phyloP scores from a whole-genome alignment of 495 filamentous ascomycete species.

The Talaromyces wortmannii region DNA sequence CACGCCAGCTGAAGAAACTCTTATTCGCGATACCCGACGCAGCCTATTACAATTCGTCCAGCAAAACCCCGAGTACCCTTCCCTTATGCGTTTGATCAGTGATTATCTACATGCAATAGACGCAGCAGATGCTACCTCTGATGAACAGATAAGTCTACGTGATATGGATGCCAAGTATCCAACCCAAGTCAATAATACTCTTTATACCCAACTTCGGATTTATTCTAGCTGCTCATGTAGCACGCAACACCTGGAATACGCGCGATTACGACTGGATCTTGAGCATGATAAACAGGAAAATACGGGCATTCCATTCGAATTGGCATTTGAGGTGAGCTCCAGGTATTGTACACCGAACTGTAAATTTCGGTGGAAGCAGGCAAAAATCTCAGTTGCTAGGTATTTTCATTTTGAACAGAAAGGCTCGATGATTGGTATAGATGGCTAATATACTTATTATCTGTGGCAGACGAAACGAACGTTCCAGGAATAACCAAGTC shows the following conservation, averaged over 20 bases:
- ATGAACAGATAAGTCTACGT: background rate
- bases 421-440: background rate
- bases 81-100: background rate
- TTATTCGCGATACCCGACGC: background rate
- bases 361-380: background rate
- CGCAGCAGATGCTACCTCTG: background rate
- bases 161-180: background rate
- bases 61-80: background rate
- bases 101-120: background rate
- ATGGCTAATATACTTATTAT: background rate
- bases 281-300: background rate
- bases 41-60: background rate
- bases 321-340: background rate
- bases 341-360: background rate
- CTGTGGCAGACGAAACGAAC: background rate
- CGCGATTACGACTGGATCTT: background rate
- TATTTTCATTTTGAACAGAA: background rate
- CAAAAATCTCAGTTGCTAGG: background rate
- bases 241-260: background rate
- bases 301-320: background rate
- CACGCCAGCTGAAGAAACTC: background rate
- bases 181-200: background rate
- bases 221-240: background rate
- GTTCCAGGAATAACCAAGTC: background rate
- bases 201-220: background rate